Evolutionary conservation across 1,139 yeast genomes (phyloP).

Genomic region (Pichia sp.): DNA sequence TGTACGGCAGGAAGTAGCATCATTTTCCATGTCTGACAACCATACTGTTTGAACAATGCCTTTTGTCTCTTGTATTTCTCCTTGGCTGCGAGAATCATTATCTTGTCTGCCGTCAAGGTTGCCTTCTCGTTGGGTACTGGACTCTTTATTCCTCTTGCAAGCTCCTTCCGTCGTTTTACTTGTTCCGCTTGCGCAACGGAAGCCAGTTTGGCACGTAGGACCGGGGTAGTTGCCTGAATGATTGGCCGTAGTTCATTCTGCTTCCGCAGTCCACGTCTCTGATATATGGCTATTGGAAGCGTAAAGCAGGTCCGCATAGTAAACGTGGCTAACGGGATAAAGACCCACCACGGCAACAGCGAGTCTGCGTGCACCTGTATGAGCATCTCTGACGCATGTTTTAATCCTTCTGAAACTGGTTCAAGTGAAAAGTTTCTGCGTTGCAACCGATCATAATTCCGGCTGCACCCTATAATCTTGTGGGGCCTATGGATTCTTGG

Average conservation of each 20-base stretch:
- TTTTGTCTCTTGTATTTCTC: conserved; percentile 76
- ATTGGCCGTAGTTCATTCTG: conserved; percentile 70
- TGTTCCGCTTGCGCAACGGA: conserved; percentile 42
- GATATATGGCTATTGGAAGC: conserved; percentile 70
- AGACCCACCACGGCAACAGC: conserved; percentile 78
- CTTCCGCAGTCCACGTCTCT: conserved; percentile 61
- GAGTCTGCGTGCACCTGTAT: conserved; percentile 48
- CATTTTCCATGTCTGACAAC: conserved; percentile 79
- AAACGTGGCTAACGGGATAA: conserved; percentile 73
- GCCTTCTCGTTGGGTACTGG: conserved; percentile 33
- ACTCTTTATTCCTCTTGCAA: conserved; percentile 5
- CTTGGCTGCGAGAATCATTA: conserved; percentile 64
- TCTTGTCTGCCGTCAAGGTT: conserved; percentile 70
- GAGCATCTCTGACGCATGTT: conserved; percentile 30
- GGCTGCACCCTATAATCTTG: neutral
- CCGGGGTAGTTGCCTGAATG: conserved; percentile 70
- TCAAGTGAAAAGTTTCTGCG: conserved; percentile 18
- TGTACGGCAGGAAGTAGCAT: conserved; percentile 69
- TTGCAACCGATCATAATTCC: neutral
- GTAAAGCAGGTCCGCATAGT: conserved; percentile 63
- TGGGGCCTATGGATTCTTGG: neutral
- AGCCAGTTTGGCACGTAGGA: conserved; percentile 67
- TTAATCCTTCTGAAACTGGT: conserved; percentile 17
- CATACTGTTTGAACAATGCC: conserved; percentile 55
- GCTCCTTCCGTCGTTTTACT: conserved; percentile 15